Evolutionary conservation across 1,139 yeast species (phyloP), one percentile per base, ranked within the genome.

Genomic region (Yamadazyma atmosphaerica): DNA sequence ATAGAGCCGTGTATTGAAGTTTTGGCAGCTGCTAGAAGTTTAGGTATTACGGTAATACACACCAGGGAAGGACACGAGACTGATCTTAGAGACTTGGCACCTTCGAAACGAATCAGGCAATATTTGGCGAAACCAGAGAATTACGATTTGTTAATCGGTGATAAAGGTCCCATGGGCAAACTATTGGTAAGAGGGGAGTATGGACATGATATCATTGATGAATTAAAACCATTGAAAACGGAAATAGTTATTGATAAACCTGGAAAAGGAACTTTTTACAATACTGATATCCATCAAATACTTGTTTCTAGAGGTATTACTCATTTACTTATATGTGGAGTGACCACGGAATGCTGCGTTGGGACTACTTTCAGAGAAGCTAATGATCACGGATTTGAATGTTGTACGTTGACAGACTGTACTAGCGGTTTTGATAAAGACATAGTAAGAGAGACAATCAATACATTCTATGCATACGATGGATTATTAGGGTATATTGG

Each of bases 261-360:
- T 4, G 50, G 50, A 2, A 46, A 46, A 18, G 48, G 50, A 1
- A 39, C 50, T 3, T 46, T 46, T 26, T 46, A 36, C 25, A 45
- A 45, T 27, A 46, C 50, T 7, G 46, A 44, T 32, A 16, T 46
- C 16, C 49, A 44, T 30, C 49, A 46, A 33, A 40, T 45, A 16
- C 38, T 46, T 16, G 49, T 46, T 3, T 36, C 48, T 8, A 29
- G 49, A 33, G 50, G 49, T 3, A 43, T 46, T 4, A 46, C 49
- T 23, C 49, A 45, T 37, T 25, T 45, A 11, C 32, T 46, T 12
- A 23, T 46, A 11, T 38, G 46, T 38, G 49, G 50, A 11, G 49
- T 46, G 1, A 46, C 50, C n/a, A 46, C 50, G 16, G 50, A 46
- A 33, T 46, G 50, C 22, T 46, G 50, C 37, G 50, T 46, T 4